These are phyloP conservation scores for Leucoagaricus sp. DNA, from an alignment of 1,284 basidiomycete species.

Conservation along the genomic window DNA sequence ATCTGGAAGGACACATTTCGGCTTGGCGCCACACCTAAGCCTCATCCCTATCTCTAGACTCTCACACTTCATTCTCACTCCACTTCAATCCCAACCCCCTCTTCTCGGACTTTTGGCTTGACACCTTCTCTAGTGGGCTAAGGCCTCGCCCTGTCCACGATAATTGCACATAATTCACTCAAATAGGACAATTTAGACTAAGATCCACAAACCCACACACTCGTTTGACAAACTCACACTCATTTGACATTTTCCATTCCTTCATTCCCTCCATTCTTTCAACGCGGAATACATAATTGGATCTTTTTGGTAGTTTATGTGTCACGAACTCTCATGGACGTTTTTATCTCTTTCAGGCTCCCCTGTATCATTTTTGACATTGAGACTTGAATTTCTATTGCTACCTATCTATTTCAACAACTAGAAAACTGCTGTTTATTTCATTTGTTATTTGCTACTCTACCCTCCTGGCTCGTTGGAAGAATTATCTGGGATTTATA, in stretches of 20 bases:
- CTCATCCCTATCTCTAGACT: not conserved
- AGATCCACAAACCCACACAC: not conserved
- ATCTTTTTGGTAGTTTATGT: not conserved
- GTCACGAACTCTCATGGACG: not conserved
- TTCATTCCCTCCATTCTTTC: slow-evolving; percentile 2
- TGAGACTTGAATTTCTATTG: not conserved
- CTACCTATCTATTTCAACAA: not conserved
- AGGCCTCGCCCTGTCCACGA: not conserved
- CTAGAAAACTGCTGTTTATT: not conserved
- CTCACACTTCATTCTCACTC: not conserved
- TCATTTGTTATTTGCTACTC: not conserved
- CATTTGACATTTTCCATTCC: not conserved
- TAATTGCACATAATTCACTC: not conserved
- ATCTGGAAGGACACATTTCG: not conserved
- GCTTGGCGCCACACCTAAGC: not conserved
- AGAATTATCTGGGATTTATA: not conserved
- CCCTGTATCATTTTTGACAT: not conserved
- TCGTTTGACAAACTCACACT: slow-evolving; percentile 1
- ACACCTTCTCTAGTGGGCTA: not conserved
- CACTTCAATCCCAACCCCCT: not conserved
- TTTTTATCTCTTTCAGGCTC: not conserved
- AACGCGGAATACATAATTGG: too few species aligned
- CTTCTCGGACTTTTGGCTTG: not conserved
- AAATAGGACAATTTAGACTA: not conserved
- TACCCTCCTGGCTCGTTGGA: not conserved